These are phyloP conservation scores for Stygiomarasmius scandens DNA, from an alignment of 1,284 basidiomycete species.

Conservation along the genomic window DNA sequence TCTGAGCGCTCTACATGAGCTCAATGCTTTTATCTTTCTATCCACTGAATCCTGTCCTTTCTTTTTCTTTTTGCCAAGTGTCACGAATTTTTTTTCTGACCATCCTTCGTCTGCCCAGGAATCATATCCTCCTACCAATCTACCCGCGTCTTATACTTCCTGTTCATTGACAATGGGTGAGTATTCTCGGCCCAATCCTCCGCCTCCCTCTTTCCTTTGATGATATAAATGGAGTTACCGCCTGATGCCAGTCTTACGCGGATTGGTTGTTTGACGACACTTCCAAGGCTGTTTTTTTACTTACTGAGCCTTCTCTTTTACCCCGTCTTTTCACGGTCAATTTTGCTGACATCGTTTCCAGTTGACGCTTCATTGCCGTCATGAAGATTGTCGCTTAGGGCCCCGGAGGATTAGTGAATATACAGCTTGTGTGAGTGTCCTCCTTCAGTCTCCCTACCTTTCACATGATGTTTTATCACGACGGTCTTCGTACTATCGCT, in stretches of 20 bases:
- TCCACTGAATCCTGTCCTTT: conserved; percentile 53
- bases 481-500: conserved; percentile 83
- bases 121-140: no score
- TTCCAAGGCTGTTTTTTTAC: conserved; percentile 77
- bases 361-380: background rate
- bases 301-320: conserved; percentile 43
- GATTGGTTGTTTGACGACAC: conserved; percentile 56
- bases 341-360: background rate
- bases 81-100: no score
- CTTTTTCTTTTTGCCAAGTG: no score
- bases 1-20: conserved; percentile 62
- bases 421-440: no score
- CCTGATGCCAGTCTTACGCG: conserved; percentile 54
- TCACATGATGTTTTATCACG: conserved; percentile 69
- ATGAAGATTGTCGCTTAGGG: no score
- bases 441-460: background rate
- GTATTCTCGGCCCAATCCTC: background rate
- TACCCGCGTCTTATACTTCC: no score
- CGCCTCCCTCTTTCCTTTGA: conserved; percentile 36
- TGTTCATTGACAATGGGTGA: background rate
- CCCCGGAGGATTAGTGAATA: background rate
- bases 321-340: background rate
- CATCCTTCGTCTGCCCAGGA: no score
- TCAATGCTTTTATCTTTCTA: conserved; percentile 74
- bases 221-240: conserved; percentile 77